phyloP scores from a whole-genome alignment of 2,329 filamentous ascomycete genomes.

The Chrysosporium queenslandicum region DNA sequence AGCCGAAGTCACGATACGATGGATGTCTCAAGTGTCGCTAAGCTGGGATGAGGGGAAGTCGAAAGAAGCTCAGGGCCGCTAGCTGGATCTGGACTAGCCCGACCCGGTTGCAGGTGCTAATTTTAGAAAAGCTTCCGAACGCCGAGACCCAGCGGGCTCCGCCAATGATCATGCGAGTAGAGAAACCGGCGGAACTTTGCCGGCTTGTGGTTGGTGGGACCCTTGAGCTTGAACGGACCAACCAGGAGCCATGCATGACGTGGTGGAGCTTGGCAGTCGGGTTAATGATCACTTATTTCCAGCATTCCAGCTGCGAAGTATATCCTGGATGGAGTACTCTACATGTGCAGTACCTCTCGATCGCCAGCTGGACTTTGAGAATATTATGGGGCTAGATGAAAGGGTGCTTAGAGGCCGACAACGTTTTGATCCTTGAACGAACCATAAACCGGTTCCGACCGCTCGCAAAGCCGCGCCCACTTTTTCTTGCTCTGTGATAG shows the following conservation, averaged over 20 bases:
- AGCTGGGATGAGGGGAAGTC: conserved; percentile 5
- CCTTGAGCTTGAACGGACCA: not conserved
- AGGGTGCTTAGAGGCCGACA: too few species aligned
- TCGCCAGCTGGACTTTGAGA: too few species aligned
- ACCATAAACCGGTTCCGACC: too few species aligned
- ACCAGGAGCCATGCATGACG: not conserved
- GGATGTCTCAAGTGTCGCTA: conserved; percentile 8
- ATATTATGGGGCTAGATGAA: too few species aligned
- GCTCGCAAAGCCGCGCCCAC: too few species aligned
- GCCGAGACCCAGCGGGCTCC: not conserved
- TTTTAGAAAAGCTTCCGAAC: not conserved
- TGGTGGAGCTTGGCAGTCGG: conserved; percentile 2
- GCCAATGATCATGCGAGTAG: not conserved
- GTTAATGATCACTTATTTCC: not conserved
- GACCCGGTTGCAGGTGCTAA: not conserved
- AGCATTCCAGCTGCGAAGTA: not conserved
- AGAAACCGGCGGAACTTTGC: not conserved
- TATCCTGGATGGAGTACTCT: too few species aligned
- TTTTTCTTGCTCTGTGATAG: too few species aligned
- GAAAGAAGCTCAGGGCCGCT: conserved; percentile 5
- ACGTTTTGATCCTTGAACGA: too few species aligned
- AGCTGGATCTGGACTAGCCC: not conserved
- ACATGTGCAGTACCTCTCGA: too few species aligned
- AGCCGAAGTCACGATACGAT: conserved; percentile 5
- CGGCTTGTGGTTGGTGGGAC: not conserved